Base-by-base conservation (phyloP, 139 green algal genomes). In the Chlorella sp. region DNA sequence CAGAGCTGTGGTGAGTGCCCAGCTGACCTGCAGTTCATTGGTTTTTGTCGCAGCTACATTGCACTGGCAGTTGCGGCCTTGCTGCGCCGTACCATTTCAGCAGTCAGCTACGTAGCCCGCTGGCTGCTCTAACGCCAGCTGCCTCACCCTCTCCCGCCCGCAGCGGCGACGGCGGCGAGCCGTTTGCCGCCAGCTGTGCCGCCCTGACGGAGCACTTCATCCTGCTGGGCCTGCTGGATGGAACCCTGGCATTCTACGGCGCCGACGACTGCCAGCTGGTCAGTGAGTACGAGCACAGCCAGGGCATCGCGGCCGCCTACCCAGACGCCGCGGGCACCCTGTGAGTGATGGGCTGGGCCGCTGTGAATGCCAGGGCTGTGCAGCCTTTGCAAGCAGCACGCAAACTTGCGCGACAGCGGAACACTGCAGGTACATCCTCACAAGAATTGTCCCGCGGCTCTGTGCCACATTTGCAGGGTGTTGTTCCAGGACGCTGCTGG, bases 271-370 rank as follows among this genome's bases (percentile, higher is more conserved):
- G 70, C 56, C 69, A 71, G 20, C 57, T 73, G 21, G 57, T 96
- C 17, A 95, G 95, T 80, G 90, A 97, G 85, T 97, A 89, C 83
- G 84, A 83, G 1, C 93, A 96, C 82, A 85, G 81, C 18, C 89
- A 91, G 60, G 90, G 63, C 74, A 90, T 96, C 64, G 80, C 25
- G 21, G 74, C 81, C 12, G 41, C 96, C 13, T 93, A 87, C 51
- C 89, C 91, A 15, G 92, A 94, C 80, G 82, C 90, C 9, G 63
- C 74, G 0, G 94, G 94, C 47, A 90, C 90, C 0, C 78, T 78
- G 85, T 88, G 68, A 74, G 47, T 47, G 12, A 23, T 21, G 11
- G 11, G 51, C 12, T 60, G 51, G 51, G 51, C 51, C 2, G 51
- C 51, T n/a, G n/a, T n/a, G n/a, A n/a, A n/a, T n/a, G n/a, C n/a